These are phyloP conservation scores for Penicillium steckii DNA, from an alignment of 495 filamentous ascomycete species.

Conservation along the genomic window DNA sequence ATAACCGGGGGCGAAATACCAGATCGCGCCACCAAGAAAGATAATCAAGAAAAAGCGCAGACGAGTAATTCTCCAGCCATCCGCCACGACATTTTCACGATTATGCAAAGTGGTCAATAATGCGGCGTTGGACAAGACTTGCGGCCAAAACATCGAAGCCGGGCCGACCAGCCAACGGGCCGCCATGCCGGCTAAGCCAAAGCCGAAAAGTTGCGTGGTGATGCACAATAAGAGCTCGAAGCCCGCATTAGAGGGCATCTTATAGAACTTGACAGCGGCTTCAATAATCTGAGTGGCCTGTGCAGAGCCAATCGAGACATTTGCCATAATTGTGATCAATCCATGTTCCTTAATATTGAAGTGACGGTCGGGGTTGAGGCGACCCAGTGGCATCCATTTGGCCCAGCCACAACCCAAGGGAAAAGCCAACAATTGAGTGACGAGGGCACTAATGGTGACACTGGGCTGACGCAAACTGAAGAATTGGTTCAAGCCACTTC, in stretches of 20 bases:
- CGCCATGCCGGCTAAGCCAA: slow-evolving; percentile 66
- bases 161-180: slow-evolving; percentile 65
- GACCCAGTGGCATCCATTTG: slow-evolving; percentile 50
- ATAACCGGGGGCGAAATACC: slow-evolving; percentile 90
- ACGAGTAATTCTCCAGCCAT: slow-evolving; percentile 80
- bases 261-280: slow-evolving; percentile 65
- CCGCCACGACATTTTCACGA: slow-evolving; percentile 72
- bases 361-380: slow-evolving; percentile 64
- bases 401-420: slow-evolving; percentile 64
- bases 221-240: slow-evolving; percentile 69
- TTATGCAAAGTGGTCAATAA: slow-evolving; percentile 87
- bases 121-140: slow-evolving; percentile 81
- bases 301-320: slow-evolving; percentile 59
- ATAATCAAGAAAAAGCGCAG: slow-evolving; percentile 80
- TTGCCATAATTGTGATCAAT: slow-evolving; percentile 73
- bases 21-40: slow-evolving; percentile 57
- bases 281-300: slow-evolving; percentile 70
- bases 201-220: slow-evolving; percentile 71
- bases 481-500: slow-evolving; percentile 69
- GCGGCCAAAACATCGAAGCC: slow-evolving; percentile 90
- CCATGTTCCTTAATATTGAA: slow-evolving; percentile 84
- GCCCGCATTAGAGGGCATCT: slow-evolving; percentile 62
- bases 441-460: slow-evolving; percentile 64
- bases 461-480: slow-evolving; percentile 61
- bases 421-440: slow-evolving; percentile 71